Base-by-base conservation (phyloP, 306 rosid genomes). In the Prinsepia uniflora region DNA sequence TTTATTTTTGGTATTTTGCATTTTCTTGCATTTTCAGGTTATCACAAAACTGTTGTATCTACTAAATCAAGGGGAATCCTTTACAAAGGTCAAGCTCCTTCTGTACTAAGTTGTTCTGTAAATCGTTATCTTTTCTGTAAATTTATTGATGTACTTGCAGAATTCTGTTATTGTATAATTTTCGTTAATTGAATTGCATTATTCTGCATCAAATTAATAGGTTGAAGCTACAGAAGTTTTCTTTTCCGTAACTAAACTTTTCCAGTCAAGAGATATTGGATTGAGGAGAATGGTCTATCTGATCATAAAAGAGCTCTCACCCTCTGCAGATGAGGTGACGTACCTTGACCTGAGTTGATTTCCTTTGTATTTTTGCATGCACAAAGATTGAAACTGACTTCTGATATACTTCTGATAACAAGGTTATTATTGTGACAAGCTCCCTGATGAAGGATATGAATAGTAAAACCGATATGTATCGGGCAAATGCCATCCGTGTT, bases 371-470 rank as follows among this genome's bases (percentile, higher is more conserved):
- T 30, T 56, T 67, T 65, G 64, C 65, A 57, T 81, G 70, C 73
- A 69, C 65, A 53, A 63, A 30, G 53, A 50, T 67, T 36, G 78
- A 44, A 40, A 68, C 86, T 83, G 75, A 84, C 82, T 62, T 64
- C 67, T 82, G 61, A 18, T 64, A 34, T 61, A 19, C 34, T 60
- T 73, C 52, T 30, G 19, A 7, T 55, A 55, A 61, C 54, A 48
- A 95, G 97, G 97, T 95, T 72, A 91, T 95, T 59, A 91, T 95
- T 2, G 99, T 95, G 82, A 95, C 99, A 11, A 91, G 99, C 87
- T 95, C 97, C 75, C 96, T 91, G 65, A 95, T 95, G 99, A 95
- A 95, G 90, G 99, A 95, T 81, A 95, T 95, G 99, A 95, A 84
- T 75, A 94, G 99, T 76, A 94, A 89, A 84, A 91, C 95, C 42